A percentile compares a stretch with the other conserved stretches of the same genome.
These are phyloP conservation scores for Sphenostylis stenocarpa DNA, from an alignment of 306 rosid genomes.

Conservation along the genomic window DNA sequence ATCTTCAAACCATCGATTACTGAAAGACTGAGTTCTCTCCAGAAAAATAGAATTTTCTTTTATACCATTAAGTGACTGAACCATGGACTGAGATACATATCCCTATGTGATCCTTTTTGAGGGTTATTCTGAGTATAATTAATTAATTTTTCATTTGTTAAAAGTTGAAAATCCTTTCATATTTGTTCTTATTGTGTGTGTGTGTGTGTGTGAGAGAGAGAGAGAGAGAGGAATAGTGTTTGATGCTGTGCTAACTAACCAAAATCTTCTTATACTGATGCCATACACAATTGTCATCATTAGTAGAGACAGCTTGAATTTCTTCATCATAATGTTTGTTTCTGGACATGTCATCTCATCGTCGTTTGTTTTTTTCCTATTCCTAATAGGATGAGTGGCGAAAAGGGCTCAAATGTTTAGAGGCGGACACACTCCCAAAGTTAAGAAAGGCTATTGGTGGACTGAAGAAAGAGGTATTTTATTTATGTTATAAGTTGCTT, in stretches of 20 bases:
- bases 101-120: not conserved
- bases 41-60: not conserved
- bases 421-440: slow-evolving; percentile 47
- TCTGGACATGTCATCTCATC: slow-evolving; percentile 1
- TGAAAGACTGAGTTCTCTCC: not conserved
- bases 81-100: not conserved
- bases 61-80: not conserved
- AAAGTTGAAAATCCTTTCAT: not conserved
- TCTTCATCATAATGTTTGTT: not conserved
- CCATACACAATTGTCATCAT: slow-evolving; percentile 2
- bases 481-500: not conserved
- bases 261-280: slow-evolving; percentile 5
- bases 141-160: not conserved
- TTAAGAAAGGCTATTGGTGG: slow-evolving; percentile 51
- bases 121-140: slow-evolving; percentile 7
- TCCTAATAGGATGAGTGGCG: slow-evolving; percentile 71
- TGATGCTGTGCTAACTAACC: slow-evolving; percentile 4
- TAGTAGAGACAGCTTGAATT: slow-evolving; percentile 24
- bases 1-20: slow-evolving; percentile 10
- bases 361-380: slow-evolving; percentile 7
- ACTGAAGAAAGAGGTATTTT: slow-evolving; percentile 61
- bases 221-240: not conserved
- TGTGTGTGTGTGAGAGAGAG: not conserved
- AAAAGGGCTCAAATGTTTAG: slow-evolving; percentile 56
- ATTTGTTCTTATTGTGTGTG: not conserved